Evolutionary conservation across 495 filamentous ascomycete species (phyloP), one percentile per base, ranked within the genome.

Genomic region (Parathielavia appendiculata): DNA sequence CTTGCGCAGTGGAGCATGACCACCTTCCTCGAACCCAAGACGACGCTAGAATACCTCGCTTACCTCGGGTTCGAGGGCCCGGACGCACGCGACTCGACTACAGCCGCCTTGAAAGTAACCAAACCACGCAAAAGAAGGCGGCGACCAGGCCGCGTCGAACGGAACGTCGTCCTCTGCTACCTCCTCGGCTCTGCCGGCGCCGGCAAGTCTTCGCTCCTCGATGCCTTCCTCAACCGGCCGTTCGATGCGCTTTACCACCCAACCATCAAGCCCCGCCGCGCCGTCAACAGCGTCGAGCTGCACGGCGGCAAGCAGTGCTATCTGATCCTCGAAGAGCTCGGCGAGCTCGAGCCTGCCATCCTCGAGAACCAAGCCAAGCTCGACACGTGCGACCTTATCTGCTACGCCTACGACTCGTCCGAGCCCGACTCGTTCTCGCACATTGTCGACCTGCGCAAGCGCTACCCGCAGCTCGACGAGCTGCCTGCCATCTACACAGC

Each of bases 1-100:
- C 81, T 98, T 17, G 95, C 93, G 5, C 93, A 98, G 62, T 98
- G 93, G 93, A 96, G 91, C 71, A 98, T 98, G 93, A 98, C 95
- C 0, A 98, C 93, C 2, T 98, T 97, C 65, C 82, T 91, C 50
- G 91, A 93, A 34, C 92, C 95, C 16, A 92, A 91, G 68, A 97
- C 91, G 0, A 97, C 93, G 0, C 75, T 98, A 2, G 89, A 92
- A 60, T 98, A 98, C 66, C 81, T 98, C 11, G 95, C 93, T 8
- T 97, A 96, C 65, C 83, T 98, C 2, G 93, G 93, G 11, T 98
- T 96, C 66, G 89, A 91, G 62, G 79, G 79, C 11, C 64, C 76
- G 0, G 78, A 79, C 58, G 81, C 84, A 44, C 80, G 83, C 45
- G 86, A 82, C 52, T 85, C 83, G 1, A 90, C 86, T 10, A 88